phyloP scores from a whole-genome alignment of 345 rosid species.

The Pistacia integerrima region DNA sequence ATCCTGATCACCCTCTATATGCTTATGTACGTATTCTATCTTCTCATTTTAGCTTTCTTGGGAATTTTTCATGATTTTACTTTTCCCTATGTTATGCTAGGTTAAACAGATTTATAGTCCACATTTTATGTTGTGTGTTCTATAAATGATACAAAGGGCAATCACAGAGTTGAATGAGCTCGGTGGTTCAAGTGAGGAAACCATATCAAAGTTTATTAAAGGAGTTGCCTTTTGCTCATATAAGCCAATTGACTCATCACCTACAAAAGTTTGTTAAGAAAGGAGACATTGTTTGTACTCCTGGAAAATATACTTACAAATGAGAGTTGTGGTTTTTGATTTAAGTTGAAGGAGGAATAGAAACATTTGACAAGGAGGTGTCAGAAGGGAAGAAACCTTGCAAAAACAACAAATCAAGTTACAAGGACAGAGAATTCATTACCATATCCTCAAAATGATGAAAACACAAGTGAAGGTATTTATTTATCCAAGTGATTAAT shows the following conservation, averaged over 20 bases:
- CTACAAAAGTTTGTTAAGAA: conserved; percentile 14
- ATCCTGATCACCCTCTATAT: conserved; percentile 21
- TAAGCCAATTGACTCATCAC: conserved; percentile 15
- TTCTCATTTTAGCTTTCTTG: neutral
- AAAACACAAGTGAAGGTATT: too few species aligned
- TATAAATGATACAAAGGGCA: conserved; percentile 25
- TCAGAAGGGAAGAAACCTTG: neutral
- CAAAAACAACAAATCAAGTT: too few species aligned
- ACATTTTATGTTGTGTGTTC: neutral
- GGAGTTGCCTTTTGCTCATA: conserved; percentile 9
- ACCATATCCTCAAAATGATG: too few species aligned
- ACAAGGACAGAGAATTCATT: too few species aligned
- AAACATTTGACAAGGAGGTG: neutral
- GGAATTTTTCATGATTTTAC: neutral
- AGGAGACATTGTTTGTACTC: conserved; percentile 15
- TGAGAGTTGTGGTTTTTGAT: conserved; percentile 1
- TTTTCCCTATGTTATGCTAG: neutral
- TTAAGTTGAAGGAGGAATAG: conserved; percentile 5
- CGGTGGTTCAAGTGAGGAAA: conserved; percentile 23
- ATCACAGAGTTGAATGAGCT: conserved; percentile 21
- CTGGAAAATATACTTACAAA: conserved; percentile 12
- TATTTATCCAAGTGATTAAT: too few species aligned
- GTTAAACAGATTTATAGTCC: neutral
- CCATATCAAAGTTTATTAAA: conserved; percentile 18
- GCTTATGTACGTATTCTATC: conserved; percentile 11